A percentile compares a stretch with the other conserved stretches of the same genome.
Conservation (phyloP, 257 asterid genomes). For the Solanum dulcamara region DNA sequence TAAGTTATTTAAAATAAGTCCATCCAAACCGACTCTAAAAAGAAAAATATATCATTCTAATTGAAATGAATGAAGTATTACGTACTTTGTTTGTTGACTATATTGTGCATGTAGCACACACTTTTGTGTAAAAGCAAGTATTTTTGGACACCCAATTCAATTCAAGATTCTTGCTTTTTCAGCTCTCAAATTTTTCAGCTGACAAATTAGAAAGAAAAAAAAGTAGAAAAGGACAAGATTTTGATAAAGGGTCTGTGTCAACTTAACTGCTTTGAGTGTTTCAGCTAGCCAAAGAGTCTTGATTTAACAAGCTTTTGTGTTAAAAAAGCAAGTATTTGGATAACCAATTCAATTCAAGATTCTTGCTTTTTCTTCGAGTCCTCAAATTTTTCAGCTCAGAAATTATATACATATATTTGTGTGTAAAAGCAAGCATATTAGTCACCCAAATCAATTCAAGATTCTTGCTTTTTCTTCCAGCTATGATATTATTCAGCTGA, state of each 20-base stretch:
- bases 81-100: not conserved
- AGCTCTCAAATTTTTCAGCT: not conserved
- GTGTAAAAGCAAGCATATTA: not conserved
- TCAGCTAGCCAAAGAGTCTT: not conserved
- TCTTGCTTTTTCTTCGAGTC: not conserved
- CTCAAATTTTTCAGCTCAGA: not conserved
- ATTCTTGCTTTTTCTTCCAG: not conserved
- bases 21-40: too few relatives aligned
- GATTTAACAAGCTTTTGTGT: not conserved
- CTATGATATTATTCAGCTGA: not conserved
- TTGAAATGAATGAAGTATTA: too few relatives aligned
- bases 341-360: not conserved
- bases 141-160: not conserved
- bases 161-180: not conserved
- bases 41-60: too few relatives aligned
- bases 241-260: not conserved
- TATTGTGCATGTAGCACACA: not conserved
- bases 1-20: too few relatives aligned
- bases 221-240: not conserved
- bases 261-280: not conserved
- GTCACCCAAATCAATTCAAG: not conserved
- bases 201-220: not conserved
- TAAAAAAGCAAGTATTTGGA: not conserved
- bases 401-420: not conserved
- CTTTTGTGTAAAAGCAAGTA: not conserved